Evolutionary conservation across 371 early-diverging fungal species (phyloP), one percentile per base, ranked within the genome.

Genomic region (Zopfochytrium polystomum): DNA sequence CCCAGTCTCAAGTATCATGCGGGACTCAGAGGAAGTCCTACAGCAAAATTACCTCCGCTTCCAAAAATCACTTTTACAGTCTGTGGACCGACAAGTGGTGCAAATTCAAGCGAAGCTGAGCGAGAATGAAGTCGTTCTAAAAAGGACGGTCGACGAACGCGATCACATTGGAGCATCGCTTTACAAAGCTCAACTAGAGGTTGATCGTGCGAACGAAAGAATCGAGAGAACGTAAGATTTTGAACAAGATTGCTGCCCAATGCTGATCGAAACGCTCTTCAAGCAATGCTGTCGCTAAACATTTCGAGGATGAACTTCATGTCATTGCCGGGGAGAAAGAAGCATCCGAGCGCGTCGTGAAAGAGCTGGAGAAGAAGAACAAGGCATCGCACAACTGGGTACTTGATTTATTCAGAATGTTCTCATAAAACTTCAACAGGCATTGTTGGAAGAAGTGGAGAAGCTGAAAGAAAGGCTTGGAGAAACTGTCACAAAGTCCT

Each of bases 41-140:
- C 75, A 75, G 48, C 11, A 55, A 3, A 68, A 72, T 52, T 75
- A 69, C 59, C 42, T 65, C 43, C 54, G 65, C 6, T 56, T 78
- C 46, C 78, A 78, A 55, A 25, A 62, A 46, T 69, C 62, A 20
- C 69, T 78, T 30, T 45, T 78, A 7, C 51, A 35, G 26, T 64
- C 73, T 1, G 68, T 74, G 29, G 78, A 78, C 55, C 60, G 63
- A 15, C 71, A 72, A 30, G 62, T 75, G 23, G 57, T 34, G 18
- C 63, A 65, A 34, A 64, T 75, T 48, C 70, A 68, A 22, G 51
- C 51, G 20, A 61, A 66, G 53, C 52, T 75, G 29, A 49, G 52
- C n/a, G 72, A 70, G 54, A 69, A 64, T 23, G 70, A 75, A n/a
- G 42, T 54, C 25, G 55, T 58, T 3, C 59, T 74, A 2, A 32